Evolutionary conservation across 768 basidiomycete genomes (phyloP).

Genomic region (Boletus fagicola): DNA sequence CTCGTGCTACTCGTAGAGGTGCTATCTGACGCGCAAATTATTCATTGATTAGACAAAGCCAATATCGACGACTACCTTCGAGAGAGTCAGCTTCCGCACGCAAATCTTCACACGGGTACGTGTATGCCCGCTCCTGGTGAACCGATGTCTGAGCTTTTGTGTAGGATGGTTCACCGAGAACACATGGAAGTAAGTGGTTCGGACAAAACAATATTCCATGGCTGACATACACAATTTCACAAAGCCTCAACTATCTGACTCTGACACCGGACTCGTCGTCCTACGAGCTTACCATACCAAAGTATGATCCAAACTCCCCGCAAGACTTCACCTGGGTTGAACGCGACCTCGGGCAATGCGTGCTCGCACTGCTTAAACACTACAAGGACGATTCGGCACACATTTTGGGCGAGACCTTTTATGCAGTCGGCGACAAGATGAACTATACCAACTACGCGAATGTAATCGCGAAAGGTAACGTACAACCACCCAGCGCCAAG

Average conservation of each 20-base stretch:
- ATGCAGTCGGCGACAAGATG: slow-evolving; percentile 25
- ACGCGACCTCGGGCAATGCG: slow-evolving; percentile 24
- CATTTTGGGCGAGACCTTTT: slow-evolving; percentile 25
- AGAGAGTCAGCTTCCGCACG: slow-evolving; percentile 4
- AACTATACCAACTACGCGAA: slow-evolving; percentile 16
- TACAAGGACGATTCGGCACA: slow-evolving; percentile 20
- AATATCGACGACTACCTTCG: slow-evolving; percentile 25
- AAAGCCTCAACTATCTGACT: slow-evolving; percentile 11
- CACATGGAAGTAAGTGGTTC: too few relatives aligned
- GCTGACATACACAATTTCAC: neutral
- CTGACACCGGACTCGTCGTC: slow-evolving; percentile 9
- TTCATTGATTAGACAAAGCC: slow-evolving; percentile 21
- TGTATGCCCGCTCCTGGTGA: neutral
- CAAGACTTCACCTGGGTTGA: slow-evolving; percentile 27
- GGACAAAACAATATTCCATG: neutral
- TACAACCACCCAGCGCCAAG: neutral
- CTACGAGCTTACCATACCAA: slow-evolving; percentile 22
- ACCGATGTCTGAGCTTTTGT: neutral
- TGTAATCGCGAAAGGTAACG: slow-evolving; percentile 18
- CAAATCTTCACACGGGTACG: too few relatives aligned
- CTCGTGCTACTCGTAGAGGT: neutral
- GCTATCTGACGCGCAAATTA: neutral
- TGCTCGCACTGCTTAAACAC: slow-evolving; percentile 23
- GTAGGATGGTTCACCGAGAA: slow-evolving; percentile 22
- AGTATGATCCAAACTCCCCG: slow-evolving; percentile 16